phyloP scores from a whole-genome alignment of 2,329 filamentous ascomycete genomes.

The Microsporum canis region DNA sequence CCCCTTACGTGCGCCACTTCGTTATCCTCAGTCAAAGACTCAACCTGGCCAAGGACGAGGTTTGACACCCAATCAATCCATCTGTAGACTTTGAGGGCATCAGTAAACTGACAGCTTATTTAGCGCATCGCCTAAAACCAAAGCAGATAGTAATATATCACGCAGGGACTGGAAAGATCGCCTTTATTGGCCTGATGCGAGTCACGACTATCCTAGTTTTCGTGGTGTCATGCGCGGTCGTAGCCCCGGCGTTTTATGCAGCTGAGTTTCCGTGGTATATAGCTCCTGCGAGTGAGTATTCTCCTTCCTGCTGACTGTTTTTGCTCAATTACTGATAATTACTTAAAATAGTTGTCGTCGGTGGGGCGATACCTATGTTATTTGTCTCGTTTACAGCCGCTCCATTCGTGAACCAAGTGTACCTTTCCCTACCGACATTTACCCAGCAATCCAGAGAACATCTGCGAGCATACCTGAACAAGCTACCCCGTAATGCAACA shows the following conservation, averaged over 20 bases:
- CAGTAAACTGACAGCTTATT: background rate
- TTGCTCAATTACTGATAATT: slow-evolving; percentile 1
- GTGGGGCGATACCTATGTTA: slow-evolving; percentile 53
- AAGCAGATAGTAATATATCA: slow-evolving; percentile 59
- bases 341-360: slow-evolving; percentile 41
- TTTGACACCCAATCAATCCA: background rate
- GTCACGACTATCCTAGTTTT: slow-evolving; percentile 60
- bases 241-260: slow-evolving; percentile 47
- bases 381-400: slow-evolving; percentile 54
- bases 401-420: slow-evolving; percentile 62
- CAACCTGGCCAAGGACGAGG: slow-evolving; percentile 4
- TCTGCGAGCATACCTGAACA: slow-evolving; percentile 34
- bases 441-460: slow-evolving; percentile 49
- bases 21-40: slow-evolving; percentile 6
- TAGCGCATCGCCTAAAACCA: slow-evolving; percentile 17
- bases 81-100: background rate
- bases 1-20: slow-evolving; percentile 5
- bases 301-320: too few relatives aligned
- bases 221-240: slow-evolving; percentile 52
- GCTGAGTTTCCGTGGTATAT: slow-evolving; percentile 35
- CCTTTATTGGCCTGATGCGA: slow-evolving; percentile 59
- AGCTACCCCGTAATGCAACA: slow-evolving; percentile 34
- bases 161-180: slow-evolving; percentile 55
- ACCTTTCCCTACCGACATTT: slow-evolving; percentile 55
- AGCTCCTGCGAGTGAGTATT: slow-evolving; percentile 30